Percentiles rank a stretch among this genome's conserved stretches.
phyloP scores from a whole-genome alignment of 306 rosid species.

The Nissolia schottii region DNA sequence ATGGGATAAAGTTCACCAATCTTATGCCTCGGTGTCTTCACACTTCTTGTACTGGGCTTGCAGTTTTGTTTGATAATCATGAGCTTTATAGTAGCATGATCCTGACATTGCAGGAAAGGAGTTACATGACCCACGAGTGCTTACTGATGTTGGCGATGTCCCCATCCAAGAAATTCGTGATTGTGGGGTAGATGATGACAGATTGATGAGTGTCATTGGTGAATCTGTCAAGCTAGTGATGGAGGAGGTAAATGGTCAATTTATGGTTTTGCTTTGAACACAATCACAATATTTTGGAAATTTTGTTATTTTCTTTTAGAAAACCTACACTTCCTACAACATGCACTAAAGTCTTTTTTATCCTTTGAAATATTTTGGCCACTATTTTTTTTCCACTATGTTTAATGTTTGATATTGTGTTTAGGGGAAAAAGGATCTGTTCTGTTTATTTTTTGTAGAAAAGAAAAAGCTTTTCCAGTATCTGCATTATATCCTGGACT shows the following conservation, averaged over 20 bases:
- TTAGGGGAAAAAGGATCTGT: background rate
- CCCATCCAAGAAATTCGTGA: slow-evolving; percentile 97
- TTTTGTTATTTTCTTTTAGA: background rate
- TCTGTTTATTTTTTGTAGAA: background rate
- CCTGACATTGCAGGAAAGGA: slow-evolving; percentile 61
- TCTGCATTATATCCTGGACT: background rate
- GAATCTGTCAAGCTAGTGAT: slow-evolving; percentile 92
- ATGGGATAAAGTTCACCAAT: background rate
- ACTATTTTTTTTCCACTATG: background rate
- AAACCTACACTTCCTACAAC: background rate
- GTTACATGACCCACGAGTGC: slow-evolving; percentile 71
- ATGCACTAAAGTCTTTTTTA: background rate
- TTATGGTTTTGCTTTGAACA: background rate
- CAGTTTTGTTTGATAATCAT: background rate
- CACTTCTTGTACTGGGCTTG: background rate
- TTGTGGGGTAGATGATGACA: slow-evolving; percentile 77
- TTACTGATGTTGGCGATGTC: slow-evolving; percentile 93
- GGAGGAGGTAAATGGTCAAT: slow-evolving; percentile 65
- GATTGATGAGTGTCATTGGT: slow-evolving; percentile 84
- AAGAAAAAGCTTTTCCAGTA: background rate
- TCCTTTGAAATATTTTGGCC: background rate
- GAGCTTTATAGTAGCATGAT: slow-evolving; percentile 14
- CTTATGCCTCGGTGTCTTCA: background rate
- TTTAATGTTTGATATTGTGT: background rate
- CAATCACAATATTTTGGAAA: background rate